Evolutionary conservation across 371 early-diverging fungal genomes (phyloP).

Genomic region (Syncephalastrum racemosum): DNA sequence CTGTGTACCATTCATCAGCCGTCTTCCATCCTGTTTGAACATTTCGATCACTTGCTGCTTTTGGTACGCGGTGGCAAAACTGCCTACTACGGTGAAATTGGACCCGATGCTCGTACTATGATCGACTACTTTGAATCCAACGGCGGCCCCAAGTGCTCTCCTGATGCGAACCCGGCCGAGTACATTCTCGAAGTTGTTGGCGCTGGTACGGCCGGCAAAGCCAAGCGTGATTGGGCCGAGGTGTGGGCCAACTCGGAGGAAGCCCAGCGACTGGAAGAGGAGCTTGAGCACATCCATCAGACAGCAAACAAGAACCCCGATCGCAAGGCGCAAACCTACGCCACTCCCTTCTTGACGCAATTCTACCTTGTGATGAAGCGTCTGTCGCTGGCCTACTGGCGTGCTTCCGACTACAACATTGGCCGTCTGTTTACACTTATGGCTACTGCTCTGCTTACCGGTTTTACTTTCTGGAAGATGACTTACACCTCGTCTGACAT

Average conservation of each 20-base stretch:
- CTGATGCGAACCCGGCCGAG: slow-evolving; percentile 63
- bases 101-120: slow-evolving; percentile 48
- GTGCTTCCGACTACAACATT: slow-evolving; percentile 59
- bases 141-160: slow-evolving; percentile 52
- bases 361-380: slow-evolving; percentile 44
- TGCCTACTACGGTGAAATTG: slow-evolving; percentile 64
- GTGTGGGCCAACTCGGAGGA: slow-evolving; percentile 46
- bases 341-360: slow-evolving; percentile 38
- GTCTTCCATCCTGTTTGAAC: slow-evolving; percentile 58
- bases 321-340: slow-evolving; percentile 22
- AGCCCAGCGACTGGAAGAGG: slow-evolving; percentile 21
- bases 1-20: slow-evolving; percentile 71
- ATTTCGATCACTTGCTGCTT: slow-evolving; percentile 63
- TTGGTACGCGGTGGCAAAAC: slow-evolving; percentile 60
- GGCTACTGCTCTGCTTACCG: slow-evolving; percentile 43
- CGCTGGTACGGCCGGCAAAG: slow-evolving; percentile 34
- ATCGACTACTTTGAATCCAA: slow-evolving; percentile 58
- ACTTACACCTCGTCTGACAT: slow-evolving; percentile 49
- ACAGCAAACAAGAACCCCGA: slow-evolving; percentile 15
- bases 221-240: slow-evolving; percentile 51
- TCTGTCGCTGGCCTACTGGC: slow-evolving; percentile 56
- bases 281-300: slow-evolving; percentile 26
- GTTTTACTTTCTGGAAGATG: slow-evolving; percentile 59
- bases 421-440: slow-evolving; percentile 46
- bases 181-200: slow-evolving; percentile 60